Conservation (phyloP, 768 basidiomycete genomes). For the Epithele typhae region DNA sequence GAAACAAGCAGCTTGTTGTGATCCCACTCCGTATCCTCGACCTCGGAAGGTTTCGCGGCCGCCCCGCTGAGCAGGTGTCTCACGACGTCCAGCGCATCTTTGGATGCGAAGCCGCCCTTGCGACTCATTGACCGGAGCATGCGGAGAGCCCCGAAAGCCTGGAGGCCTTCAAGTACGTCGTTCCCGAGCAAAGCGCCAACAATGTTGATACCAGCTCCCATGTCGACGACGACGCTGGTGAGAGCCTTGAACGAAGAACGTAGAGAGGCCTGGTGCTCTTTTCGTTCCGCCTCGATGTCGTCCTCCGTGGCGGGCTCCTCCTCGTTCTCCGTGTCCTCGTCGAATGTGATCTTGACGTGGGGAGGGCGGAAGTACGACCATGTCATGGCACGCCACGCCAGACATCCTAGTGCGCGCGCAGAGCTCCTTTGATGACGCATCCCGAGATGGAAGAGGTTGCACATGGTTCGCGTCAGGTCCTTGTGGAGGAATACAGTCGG, state of each 20-base stretch:
- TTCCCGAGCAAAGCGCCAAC: conserved; percentile 49
- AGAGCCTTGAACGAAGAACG: conserved; percentile 45
- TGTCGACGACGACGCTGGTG: conserved; percentile 49
- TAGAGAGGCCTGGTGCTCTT: conserved; percentile 10
- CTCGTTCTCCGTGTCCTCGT: conserved; percentile 20
- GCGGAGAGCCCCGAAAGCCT: conserved; percentile 41
- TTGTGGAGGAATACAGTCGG: conserved; percentile 44
- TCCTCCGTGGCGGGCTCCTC: conserved; percentile 23
- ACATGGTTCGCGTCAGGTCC: conserved; percentile 41
- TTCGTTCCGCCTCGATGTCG: conserved; percentile 23
- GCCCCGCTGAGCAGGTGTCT: conserved; percentile 20
- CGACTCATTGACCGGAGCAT: conserved; percentile 54
- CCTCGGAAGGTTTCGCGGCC: neutral
- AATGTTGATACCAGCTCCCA: conserved; percentile 53
- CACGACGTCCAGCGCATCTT: conserved; percentile 52
- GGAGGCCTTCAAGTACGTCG: conserved; percentile 30
- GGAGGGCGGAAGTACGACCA: conserved; percentile 67
- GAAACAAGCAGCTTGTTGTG: conserved; percentile 44
- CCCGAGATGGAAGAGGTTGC: conserved; percentile 47
- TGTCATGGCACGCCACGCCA: conserved; percentile 60
- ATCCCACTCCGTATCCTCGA: conserved; percentile 35
- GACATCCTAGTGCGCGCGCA: conserved; percentile 54
- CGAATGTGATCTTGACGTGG: conserved; percentile 17
- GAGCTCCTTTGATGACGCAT: conserved; percentile 61
- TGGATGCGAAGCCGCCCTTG: conserved; percentile 46